These are phyloP conservation scores for Terfezia boudieri DNA, from an alignment of 495 filamentous ascomycete genomes.

Conservation along the genomic window DNA sequence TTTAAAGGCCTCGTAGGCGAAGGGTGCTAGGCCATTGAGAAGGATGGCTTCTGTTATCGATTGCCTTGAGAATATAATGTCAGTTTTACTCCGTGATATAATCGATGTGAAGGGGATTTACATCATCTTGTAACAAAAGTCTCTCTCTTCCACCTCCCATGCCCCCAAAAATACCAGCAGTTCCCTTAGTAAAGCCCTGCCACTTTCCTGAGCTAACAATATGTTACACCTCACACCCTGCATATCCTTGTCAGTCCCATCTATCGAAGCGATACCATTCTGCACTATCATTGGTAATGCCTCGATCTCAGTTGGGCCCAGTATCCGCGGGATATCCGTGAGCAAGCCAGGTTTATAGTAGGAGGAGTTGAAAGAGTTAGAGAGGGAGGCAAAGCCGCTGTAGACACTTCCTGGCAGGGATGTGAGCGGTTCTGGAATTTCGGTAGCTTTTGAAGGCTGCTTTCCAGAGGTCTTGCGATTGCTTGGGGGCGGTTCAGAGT, in stretches of 20 bases:
- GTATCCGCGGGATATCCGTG: conserved; percentile 52
- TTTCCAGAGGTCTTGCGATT: background rate
- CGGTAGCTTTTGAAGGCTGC: background rate
- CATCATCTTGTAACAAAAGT: conserved; percentile 62
- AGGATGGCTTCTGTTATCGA: conserved; percentile 59
- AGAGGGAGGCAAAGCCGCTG: conserved; percentile 5
- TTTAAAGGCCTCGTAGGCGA: conserved; percentile 50
- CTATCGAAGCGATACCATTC: conserved; percentile 35
- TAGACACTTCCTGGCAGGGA: background rate
- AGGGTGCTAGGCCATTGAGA: too few species aligned
- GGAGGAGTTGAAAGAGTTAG: conserved; percentile 16
- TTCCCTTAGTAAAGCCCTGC: conserved; percentile 46
- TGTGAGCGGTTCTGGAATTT: background rate
- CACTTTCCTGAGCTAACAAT: conserved; percentile 46
- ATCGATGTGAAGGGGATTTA: background rate
- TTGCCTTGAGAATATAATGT: conserved; percentile 17
- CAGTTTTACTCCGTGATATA: background rate
- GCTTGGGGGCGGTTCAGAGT: background rate
- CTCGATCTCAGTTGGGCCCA: conserved; percentile 54
- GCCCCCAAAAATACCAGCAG: conserved; percentile 57
- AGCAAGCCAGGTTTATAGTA: conserved; percentile 39
- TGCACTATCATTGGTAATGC: conserved; percentile 60
- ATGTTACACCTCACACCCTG: conserved; percentile 52
- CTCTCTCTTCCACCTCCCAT: conserved; percentile 60
- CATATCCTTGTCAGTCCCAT: conserved; percentile 29